Base-by-base conservation (phyloP, 2,329 filamentous ascomycete species). In the Aspergillus hortae region DNA sequence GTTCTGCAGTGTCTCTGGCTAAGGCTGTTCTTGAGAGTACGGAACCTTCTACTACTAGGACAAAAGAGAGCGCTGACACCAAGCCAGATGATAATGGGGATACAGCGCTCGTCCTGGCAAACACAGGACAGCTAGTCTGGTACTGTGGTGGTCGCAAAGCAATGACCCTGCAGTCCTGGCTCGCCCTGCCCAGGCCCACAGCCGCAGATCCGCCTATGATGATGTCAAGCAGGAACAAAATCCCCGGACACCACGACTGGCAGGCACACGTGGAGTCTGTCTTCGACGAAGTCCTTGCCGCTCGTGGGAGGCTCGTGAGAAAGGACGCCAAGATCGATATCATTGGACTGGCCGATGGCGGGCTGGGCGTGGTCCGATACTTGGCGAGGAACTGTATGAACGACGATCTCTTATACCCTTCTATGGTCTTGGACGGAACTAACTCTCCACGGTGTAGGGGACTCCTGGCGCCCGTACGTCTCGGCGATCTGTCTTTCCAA, bases 71-170 rank as follows among this genome's bases (percentile, higher is more conserved):
- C 38, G 15, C 43, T 10, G 14, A 41, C 25, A 19, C 48, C 32
- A 45, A 33, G 11, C 12, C 19, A n/a, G 33, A 49, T 14, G 11
- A 27, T 5, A 47, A 67, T 4, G 56, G 67, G 0, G 72, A 76
- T 17, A 25, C 63, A 0, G 59, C 67, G 3, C 73, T 96, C 51
- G 73, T 96, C 25, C 74, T 96, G 23, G 82, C 90, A 43, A 96
- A 96, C 66, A 77, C 84, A 4, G 90, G 89, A 4, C 85, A 95
- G 71, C 74, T 89, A 15, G 76, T 86, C 61, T 96, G 90, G 85
- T 89, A 88, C 67, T 83, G 88, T 38, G 79, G 81, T 47, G 79
- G 79, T 1, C 72, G 78, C 47, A 79, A 80, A 45, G 77, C 84
- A 0, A 75, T 95, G 55, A 88, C 82, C 1, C 67, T 78, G 1